Percentiles rank a stretch among this genome's conserved stretches.
Conservation (phyloP, 2,329 filamentous ascomycete species). For the Xylaria hypoxylon region DNA sequence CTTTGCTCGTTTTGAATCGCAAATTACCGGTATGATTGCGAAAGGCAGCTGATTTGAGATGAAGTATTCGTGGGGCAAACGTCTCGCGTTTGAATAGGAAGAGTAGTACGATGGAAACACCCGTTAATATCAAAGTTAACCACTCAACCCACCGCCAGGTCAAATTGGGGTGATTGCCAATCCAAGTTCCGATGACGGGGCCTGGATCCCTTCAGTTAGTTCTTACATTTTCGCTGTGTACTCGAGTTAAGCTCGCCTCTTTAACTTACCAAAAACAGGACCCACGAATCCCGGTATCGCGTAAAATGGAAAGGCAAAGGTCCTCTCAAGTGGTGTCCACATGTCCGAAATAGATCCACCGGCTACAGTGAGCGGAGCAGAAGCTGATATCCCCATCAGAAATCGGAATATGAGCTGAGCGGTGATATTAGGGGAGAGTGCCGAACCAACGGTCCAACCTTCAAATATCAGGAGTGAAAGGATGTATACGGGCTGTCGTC, state of each 20-base stretch:
- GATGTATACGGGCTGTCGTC: constrained; percentile 56
- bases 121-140: constrained; percentile 50
- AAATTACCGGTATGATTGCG: constrained; percentile 45
- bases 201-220: constrained; percentile 28
- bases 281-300: constrained; percentile 43
- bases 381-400: constrained; percentile 59
- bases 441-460: constrained; percentile 59
- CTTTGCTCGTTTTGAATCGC: constrained; percentile 42
- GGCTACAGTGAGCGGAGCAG: constrained; percentile 57
- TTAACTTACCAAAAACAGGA: constrained; percentile 43
- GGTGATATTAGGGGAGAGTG: constrained; percentile 56
- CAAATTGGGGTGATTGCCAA: constrained; percentile 37
- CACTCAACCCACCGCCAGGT: constrained; percentile 54
- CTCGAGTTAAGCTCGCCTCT: background rate
- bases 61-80: constrained; percentile 47
- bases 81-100: constrained; percentile 50
- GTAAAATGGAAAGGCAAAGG: constrained; percentile 45
- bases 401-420: constrained; percentile 61
- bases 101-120: constrained; percentile 37
- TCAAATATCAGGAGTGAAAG: constrained; percentile 56
- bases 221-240: background rate
- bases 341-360: constrained; percentile 59
- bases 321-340: constrained; percentile 46
- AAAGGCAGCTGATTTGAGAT: constrained; percentile 46
- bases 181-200: constrained; percentile 48